These are phyloP conservation scores for Saksenaea oblongispora DNA, from an alignment of 371 early-diverging fungal species.

Conservation along the genomic window DNA sequence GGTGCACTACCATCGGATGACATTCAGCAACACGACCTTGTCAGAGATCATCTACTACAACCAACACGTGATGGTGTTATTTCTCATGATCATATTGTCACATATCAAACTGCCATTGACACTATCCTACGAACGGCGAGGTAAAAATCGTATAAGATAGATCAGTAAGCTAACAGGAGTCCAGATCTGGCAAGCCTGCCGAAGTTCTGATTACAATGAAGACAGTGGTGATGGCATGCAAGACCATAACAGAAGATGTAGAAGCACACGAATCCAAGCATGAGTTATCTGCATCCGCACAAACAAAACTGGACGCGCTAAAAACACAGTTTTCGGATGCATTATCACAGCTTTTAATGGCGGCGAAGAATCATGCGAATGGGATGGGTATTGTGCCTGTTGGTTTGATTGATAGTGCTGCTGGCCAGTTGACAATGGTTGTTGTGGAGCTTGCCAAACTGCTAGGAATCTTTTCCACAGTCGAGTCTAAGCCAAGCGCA, in stretches of 20 bases:
- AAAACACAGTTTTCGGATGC: slow-evolving; percentile 66
- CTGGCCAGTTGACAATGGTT: slow-evolving; percentile 71
- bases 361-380: slow-evolving; percentile 81
- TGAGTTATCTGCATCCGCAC: slow-evolving; percentile 15
- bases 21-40: slow-evolving; percentile 39
- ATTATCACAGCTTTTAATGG: slow-evolving; percentile 67
- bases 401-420: slow-evolving; percentile 77
- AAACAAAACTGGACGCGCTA: slow-evolving; percentile 37
- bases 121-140: slow-evolving; percentile 71
- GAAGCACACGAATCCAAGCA: slow-evolving; percentile 60
- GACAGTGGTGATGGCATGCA: slow-evolving; percentile 80
- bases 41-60: slow-evolving; percentile 37
- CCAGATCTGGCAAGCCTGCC: slow-evolving; percentile 65
- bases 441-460: slow-evolving; percentile 78
- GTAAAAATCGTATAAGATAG: slow-evolving; percentile 25
- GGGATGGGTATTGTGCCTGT: slow-evolving; percentile 70
- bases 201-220: slow-evolving; percentile 82
- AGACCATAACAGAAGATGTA: slow-evolving; percentile 79
- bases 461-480: slow-evolving; percentile 48
- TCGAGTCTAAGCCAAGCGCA: slow-evolving; percentile 1
- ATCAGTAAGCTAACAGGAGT: neutral
- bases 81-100: slow-evolving; percentile 60
- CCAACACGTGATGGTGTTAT: slow-evolving; percentile 68
- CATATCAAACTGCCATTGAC: slow-evolving; percentile 83
- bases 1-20: slow-evolving; percentile 12